These are phyloP conservation scores for Trametes maxima DNA, from an alignment of 768 basidiomycete genomes.

Conservation along the genomic window DNA sequence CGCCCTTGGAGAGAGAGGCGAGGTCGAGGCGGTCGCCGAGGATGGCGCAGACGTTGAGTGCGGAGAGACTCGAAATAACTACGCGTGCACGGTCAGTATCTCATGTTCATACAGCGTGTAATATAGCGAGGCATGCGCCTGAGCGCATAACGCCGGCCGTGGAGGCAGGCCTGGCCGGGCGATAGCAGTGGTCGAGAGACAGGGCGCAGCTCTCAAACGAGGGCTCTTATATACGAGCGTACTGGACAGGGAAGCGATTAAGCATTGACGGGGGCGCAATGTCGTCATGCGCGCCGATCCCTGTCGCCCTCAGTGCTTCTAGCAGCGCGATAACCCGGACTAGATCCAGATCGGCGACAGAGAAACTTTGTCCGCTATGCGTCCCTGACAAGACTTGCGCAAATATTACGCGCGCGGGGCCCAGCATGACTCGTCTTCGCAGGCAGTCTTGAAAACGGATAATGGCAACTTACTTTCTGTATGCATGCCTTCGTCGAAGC, in stretches of 20 bases:
- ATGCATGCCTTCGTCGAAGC: slow-evolving; percentile 56
- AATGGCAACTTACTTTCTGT: slow-evolving; percentile 44
- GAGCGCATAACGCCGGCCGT: too few relatives aligned
- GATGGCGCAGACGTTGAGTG: slow-evolving; percentile 45
- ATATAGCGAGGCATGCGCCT: too few relatives aligned
- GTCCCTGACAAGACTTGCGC: neutral
- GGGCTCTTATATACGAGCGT: neutral
- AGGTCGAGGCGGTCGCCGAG: slow-evolving; percentile 58
- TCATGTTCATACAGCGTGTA: neutral
- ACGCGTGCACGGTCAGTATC: neutral
- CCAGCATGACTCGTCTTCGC: too few relatives aligned
- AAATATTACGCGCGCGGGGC: too few relatives aligned
- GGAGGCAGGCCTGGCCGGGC: neutral
- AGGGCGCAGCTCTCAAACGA: neutral
- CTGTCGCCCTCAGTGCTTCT: neutral
- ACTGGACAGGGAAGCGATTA: slow-evolving; percentile 2
- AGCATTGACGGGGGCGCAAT: neutral
- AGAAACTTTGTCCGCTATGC: neutral
- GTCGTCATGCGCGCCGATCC: neutral
- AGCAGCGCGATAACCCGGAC: neutral
- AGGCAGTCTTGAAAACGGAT: neutral
- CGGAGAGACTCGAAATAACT: slow-evolving; percentile 31
- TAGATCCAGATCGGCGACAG: slow-evolving; percentile 7
- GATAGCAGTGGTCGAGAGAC: neutral
- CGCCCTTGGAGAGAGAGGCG: slow-evolving; percentile 29